Conservation (phyloP, 2,329 filamentous ascomycete genomes). For the Colletotrichum tanaceti region DNA sequence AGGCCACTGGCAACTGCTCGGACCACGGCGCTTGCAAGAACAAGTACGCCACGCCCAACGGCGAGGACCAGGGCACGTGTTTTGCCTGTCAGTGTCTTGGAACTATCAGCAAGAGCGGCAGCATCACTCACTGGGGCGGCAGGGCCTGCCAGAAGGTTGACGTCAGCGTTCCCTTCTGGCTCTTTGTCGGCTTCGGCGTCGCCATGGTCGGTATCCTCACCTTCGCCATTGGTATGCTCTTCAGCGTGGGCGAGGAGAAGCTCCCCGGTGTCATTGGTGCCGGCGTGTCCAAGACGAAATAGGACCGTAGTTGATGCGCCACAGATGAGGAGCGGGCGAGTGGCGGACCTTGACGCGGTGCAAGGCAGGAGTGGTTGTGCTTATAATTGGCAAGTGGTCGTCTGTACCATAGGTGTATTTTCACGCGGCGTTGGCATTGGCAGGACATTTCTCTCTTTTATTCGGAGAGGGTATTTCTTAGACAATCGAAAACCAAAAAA, state of each 20-base stretch:
- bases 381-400: conserved; percentile 41
- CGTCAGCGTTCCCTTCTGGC: conserved; percentile 87
- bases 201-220: conserved; percentile 74
- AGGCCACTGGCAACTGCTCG: conserved; percentile 81
- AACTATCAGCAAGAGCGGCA: conserved; percentile 66
- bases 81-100: conserved; percentile 81
- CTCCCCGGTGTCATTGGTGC: conserved; percentile 96
- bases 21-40: conserved; percentile 82
- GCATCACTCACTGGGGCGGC: conserved; percentile 83
- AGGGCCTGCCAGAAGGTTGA: conserved; percentile 91
- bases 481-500: conserved; percentile 40
- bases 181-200: conserved; percentile 81
- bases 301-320: conserved; percentile 42
- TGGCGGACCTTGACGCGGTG: conserved; percentile 4
- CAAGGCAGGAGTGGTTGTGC: conserved; percentile 35
- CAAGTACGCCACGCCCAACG: conserved; percentile 65
- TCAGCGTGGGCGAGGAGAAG: conserved; percentile 85
- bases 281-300: conserved; percentile 82
- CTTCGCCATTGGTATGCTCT: conserved; percentile 82
- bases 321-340: background rate
- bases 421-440: conserved; percentile 44
- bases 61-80: conserved; percentile 66
- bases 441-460: conserved; percentile 43
- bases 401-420: conserved; percentile 48
- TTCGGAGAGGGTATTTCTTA: conserved; percentile 42